Conservation (phyloP, 1,284 basidiomycete species). For the Malassezia slooffiae region DNA sequence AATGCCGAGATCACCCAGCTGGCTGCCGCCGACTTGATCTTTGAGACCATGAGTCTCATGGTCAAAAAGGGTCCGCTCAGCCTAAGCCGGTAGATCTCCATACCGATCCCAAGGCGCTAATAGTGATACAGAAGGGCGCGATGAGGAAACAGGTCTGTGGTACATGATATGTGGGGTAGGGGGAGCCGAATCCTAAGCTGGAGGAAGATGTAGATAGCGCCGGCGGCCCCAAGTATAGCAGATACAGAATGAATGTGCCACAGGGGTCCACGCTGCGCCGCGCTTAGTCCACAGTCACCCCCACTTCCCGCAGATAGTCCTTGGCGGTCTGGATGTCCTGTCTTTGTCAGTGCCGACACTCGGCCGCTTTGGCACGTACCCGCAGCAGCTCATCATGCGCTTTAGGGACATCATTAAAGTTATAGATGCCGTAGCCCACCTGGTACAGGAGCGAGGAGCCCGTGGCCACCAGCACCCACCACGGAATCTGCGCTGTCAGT, state of each 20-base stretch:
- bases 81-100: background rate
- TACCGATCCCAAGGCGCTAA: background rate
- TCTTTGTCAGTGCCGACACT: background rate
- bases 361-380: too few species aligned
- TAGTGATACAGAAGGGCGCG: background rate
- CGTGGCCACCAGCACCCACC: conserved; percentile 24
- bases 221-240: too few species aligned
- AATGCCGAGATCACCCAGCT: conserved; percentile 60
- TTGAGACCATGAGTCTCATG: conserved; percentile 22
- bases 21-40: conserved; percentile 60
- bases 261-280: too few species aligned
- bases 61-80: conserved; percentile 19
- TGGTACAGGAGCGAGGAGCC: conserved; percentile 23
- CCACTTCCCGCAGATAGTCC: conserved; percentile 20
- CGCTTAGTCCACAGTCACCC: conserved; percentile 20
- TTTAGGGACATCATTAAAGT: conserved; percentile 23
- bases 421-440: conserved; percentile 24
- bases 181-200: too few species aligned
- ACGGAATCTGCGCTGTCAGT: conserved; percentile 18
- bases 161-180: too few species aligned
- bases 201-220: too few species aligned
- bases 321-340: conserved; percentile 31
- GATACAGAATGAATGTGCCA: too few species aligned
- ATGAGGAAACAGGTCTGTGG: too few species aligned
- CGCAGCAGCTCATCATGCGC: conserved; percentile 23